Base-by-base conservation (phyloP, 805 yeast genomes). In the Pichia manshurica region DNA sequence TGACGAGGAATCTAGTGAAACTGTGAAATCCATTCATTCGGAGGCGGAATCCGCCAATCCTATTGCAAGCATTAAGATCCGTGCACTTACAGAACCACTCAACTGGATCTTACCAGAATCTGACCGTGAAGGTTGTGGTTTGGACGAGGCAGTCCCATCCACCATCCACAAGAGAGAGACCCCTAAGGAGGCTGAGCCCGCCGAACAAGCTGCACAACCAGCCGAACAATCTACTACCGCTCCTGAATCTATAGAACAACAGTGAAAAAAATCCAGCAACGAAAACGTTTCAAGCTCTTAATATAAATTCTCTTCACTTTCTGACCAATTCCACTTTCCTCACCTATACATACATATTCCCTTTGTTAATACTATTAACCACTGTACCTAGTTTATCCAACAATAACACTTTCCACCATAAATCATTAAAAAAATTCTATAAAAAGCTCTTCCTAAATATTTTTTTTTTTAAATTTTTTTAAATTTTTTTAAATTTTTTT, bases 71-170 rank as follows among this genome's bases (percentile, higher is more conserved):
- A 56, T 60, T 54, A 78, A 79, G 60, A 72, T 86, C 53, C 79
- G 93, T 61, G 78, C 82, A 22, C 72, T 71, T 49, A 69, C 67
- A 42, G 77, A 77, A 62, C 80, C 77, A 65, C 69, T 74, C 51
- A 78, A 73, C 52, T 87, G 95, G 95, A 75, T 88, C 41, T 70
- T 88, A 54, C 80, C 85, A 2, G 55, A 53, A 34, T 71, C 67
- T 31, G 75, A 74, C 53, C 73, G 84, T 56, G 57, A 67, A 20
- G 72, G 63, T 33, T 62, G 63, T 16, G 83, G 81, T 32, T 55
- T 57, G 25, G 80, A 77, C 49, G 48, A 51, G 17, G n/a, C 44
- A n/a, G 21, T 17, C 16, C 56, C 56, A 22, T 16, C 37, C 33
- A 44, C 29, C 39, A 42, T 25, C 10, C 29, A 38, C 17, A 19